Conservation (phyloP, 2,329 filamentous ascomycete species). For the Hypoxylon sp. region DNA sequence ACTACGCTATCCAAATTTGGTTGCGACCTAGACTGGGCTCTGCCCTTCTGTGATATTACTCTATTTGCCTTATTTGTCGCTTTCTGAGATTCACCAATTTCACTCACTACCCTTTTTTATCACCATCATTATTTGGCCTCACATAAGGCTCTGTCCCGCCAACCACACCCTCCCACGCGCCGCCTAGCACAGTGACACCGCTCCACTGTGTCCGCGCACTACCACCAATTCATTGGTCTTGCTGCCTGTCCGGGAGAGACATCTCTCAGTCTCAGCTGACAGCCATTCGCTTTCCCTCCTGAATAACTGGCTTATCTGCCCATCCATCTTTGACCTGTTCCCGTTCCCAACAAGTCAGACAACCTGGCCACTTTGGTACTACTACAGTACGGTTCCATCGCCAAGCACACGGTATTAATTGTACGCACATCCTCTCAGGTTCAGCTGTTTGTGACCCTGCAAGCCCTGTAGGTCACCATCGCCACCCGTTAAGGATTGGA, state of each 20-base stretch:
- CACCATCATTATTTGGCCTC: constrained; percentile 36
- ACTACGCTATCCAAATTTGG: constrained; percentile 23
- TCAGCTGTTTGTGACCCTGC: constrained; percentile 45
- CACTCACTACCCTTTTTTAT: constrained; percentile 26
- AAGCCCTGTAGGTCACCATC: constrained; percentile 45
- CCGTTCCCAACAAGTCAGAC: constrained; percentile 34
- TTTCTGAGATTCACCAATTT: constrained; percentile 21
- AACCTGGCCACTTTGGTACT: constrained; percentile 23
- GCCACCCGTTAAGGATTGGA: constrained; percentile 46
- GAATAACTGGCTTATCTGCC: constrained; percentile 36
- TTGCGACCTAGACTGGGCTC: constrained; percentile 18
- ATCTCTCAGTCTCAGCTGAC: constrained; percentile 46
- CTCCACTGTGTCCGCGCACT: constrained; percentile 50
- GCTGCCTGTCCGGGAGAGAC: constrained; percentile 42
- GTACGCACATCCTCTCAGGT: constrained; percentile 24
- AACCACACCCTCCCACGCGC: constrained; percentile 54
- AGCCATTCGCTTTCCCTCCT: constrained; percentile 31
- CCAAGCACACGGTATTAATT: constrained; percentile 35
- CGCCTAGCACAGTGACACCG: constrained; percentile 51
- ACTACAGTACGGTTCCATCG: constrained; percentile 37
- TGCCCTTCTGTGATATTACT: constrained; percentile 40
- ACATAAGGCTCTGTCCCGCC: constrained; percentile 46
- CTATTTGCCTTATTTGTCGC: constrained; percentile 31
- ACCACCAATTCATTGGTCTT: constrained; percentile 48
- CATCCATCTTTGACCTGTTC: constrained; percentile 10